These are phyloP conservation scores for Tephrocybe sp. DNA, from an alignment of 768 basidiomycete species.

Conservation along the genomic window DNA sequence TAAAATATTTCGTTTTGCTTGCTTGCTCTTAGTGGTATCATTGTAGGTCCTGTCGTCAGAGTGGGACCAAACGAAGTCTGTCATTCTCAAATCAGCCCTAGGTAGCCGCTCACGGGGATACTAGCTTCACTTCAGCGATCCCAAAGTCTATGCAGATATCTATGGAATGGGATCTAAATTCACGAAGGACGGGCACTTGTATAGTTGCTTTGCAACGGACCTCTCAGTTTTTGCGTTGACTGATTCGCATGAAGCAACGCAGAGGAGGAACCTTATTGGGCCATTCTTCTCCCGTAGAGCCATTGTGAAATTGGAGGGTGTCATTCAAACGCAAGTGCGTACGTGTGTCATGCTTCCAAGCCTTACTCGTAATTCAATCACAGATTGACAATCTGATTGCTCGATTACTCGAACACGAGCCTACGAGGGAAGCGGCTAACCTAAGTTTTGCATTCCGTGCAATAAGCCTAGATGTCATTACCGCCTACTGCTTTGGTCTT, in stretches of 20 bases:
- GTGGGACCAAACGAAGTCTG: slow-evolving; percentile 40
- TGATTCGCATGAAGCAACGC: slow-evolving; percentile 33
- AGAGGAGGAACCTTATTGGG: slow-evolving; percentile 33
- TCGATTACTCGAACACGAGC: slow-evolving; percentile 24
- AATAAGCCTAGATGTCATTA: slow-evolving; percentile 33
- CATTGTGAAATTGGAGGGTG: slow-evolving; percentile 35
- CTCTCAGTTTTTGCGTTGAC: slow-evolving; percentile 35
- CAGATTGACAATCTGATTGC: slow-evolving; percentile 35
- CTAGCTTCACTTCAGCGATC: slow-evolving; percentile 44
- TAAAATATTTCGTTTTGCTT: not conserved
- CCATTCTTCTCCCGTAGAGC: slow-evolving; percentile 42
- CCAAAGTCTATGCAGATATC: slow-evolving; percentile 38
- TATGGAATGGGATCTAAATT: slow-evolving; percentile 37
- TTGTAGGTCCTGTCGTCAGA: slow-evolving; percentile 37
- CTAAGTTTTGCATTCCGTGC: slow-evolving; percentile 39
- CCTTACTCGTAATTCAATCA: not conserved
- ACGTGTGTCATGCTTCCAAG: not conserved
- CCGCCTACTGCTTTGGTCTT: slow-evolving; percentile 21
- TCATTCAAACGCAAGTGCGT: slow-evolving; percentile 33
- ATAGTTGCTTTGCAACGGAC: slow-evolving; percentile 36
- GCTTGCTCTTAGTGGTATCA: no score
- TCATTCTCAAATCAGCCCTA: not conserved
- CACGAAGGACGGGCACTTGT: slow-evolving; percentile 35
- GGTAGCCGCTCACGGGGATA: not conserved
- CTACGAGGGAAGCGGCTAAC: slow-evolving; percentile 25